Conservation (phyloP, 768 basidiomycete genomes). For the Zangia roseola region DNA sequence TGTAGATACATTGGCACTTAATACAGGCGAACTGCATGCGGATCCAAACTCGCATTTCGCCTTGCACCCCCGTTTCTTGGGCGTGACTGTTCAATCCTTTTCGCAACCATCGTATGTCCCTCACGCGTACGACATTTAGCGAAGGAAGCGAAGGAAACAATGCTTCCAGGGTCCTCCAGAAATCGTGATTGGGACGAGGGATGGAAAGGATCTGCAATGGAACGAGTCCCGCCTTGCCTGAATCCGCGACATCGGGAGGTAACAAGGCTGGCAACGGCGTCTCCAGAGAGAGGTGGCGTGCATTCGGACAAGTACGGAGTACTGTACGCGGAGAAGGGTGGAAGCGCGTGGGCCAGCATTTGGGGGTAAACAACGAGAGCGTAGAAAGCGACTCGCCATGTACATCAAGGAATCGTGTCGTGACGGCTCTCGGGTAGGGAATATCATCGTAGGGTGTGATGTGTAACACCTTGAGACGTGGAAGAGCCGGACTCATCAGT, state of each 20-base stretch:
- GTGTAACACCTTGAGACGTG: slow-evolving; percentile 58
- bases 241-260: slow-evolving; percentile 24
- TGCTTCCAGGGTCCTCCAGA: slow-evolving; percentile 54
- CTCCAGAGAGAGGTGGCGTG: slow-evolving; percentile 74
- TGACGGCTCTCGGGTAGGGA: slow-evolving; percentile 54
- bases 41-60: slow-evolving; percentile 79
- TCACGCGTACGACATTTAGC: slow-evolving; percentile 54
- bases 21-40: no score
- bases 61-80: slow-evolving; percentile 74
- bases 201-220: slow-evolving; percentile 67
- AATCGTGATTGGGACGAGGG: slow-evolving; percentile 65
- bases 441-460: slow-evolving; percentile 75
- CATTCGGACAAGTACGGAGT: slow-evolving; percentile 48
- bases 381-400: slow-evolving; percentile 62
- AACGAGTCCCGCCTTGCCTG: slow-evolving; percentile 31
- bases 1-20: no score
- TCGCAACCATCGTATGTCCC: slow-evolving; percentile 74
- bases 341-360: slow-evolving; percentile 61
- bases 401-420: slow-evolving; percentile 53
- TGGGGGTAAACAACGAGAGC: slow-evolving; percentile 66
- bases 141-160: slow-evolving; percentile 56
- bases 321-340: slow-evolving; percentile 53
- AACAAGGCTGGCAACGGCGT: slow-evolving; percentile 56
- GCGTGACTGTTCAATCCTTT: slow-evolving; percentile 64
- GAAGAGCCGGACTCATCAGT: slow-evolving; percentile 60